These are phyloP conservation scores for Mangifera indica DNA, from an alignment of 345 rosid genomes.

Conservation along the genomic window DNA sequence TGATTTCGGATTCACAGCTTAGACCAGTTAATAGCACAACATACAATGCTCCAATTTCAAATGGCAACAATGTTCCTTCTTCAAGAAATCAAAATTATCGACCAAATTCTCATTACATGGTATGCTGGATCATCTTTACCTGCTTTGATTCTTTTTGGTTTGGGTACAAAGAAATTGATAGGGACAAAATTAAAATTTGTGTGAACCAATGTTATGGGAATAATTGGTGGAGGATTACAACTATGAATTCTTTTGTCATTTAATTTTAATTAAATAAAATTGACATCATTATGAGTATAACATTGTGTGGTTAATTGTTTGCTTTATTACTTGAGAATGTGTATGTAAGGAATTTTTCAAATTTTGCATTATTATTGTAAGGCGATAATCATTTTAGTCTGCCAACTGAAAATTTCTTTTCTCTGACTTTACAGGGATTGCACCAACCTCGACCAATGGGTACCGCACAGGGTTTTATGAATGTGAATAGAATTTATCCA, in stretches of 20 bases:
- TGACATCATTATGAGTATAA: neutral
- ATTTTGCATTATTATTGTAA: neutral
- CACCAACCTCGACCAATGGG: constrained; percentile 58
- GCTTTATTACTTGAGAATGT: neutral
- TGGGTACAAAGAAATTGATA: no score
- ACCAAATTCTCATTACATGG: constrained; percentile 60
- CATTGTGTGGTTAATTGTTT: neutral
- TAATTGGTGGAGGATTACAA: neutral
- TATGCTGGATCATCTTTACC: constrained; percentile 20
- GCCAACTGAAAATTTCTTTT: neutral
- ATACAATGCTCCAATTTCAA: constrained; percentile 48
- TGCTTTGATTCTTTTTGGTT: no score
- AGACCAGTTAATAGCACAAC: constrained; percentile 45
- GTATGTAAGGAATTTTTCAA: neutral
- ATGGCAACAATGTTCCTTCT: constrained; percentile 46
- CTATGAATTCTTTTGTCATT: neutral
- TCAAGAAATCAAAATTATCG: constrained; percentile 61
- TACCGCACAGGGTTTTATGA: constrained; percentile 51
- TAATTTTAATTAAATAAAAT: neutral
- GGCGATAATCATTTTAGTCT: neutral
- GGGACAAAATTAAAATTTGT: no score
- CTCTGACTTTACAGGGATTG: constrained; percentile 43
- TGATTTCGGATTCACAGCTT: constrained; percentile 55
- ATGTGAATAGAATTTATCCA: constrained; percentile 62
- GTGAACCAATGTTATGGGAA: neutral